Conservation (phyloP, 2,329 filamentous ascomycete genomes). For the Fusarium nelsonii region DNA sequence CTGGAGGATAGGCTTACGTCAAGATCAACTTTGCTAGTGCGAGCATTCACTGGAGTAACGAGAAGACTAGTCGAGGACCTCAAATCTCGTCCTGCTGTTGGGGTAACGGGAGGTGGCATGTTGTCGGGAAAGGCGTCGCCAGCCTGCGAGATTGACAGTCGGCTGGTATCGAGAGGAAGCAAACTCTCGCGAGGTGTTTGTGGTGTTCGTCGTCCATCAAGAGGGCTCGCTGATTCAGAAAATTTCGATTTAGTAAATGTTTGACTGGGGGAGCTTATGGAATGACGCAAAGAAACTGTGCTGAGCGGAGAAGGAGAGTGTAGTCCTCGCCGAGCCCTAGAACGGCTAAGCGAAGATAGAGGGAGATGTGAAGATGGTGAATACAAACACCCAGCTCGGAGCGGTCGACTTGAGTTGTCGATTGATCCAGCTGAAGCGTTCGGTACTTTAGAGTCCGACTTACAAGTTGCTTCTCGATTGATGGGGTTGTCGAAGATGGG, state of each 20-base stretch:
- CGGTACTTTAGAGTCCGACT: constrained; percentile 53
- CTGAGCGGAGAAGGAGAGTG: constrained; percentile 53
- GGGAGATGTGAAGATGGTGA: constrained; percentile 52
- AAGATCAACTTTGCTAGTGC: constrained; percentile 75
- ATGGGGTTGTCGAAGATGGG: constrained; percentile 57
- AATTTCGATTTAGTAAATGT: constrained; percentile 64
- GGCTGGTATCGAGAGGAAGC: constrained; percentile 82
- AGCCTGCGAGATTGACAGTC: constrained; percentile 81
- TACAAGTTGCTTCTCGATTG: constrained; percentile 59
- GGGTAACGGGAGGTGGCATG: constrained; percentile 77
- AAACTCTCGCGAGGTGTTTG: constrained; percentile 83
- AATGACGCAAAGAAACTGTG: constrained; percentile 47
- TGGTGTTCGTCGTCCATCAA: constrained; percentile 72
- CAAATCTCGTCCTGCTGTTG: constrained; percentile 72
- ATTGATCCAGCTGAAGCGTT: constrained; percentile 29
- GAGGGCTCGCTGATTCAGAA: constrained; percentile 70
- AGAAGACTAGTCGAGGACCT: constrained; percentile 65
- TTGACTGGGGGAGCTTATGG: constrained; percentile 51
- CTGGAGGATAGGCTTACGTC: constrained; percentile 79
- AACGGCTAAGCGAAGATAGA: constrained; percentile 55
- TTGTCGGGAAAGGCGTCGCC: constrained; percentile 53
- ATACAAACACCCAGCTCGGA: constrained; percentile 51
- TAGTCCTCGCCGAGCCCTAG: constrained; percentile 49
- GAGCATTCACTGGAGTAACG: constrained; percentile 77
- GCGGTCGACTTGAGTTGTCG: constrained; percentile 39